Base-by-base conservation (phyloP, 331 rosid species). In the Spiraea crenata region DNA sequence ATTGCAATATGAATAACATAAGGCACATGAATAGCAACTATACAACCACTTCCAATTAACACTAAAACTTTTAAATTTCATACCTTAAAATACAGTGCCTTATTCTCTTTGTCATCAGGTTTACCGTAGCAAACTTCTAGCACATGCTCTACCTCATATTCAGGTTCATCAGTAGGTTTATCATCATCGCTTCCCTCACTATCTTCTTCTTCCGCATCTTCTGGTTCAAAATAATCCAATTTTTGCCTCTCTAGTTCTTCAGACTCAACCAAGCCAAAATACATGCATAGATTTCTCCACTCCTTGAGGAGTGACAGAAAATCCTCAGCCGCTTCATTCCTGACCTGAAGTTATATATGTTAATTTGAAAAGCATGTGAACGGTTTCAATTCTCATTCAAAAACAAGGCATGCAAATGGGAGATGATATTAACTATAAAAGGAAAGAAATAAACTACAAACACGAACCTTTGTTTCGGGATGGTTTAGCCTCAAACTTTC, bases 261-360 rank as follows among this genome's bases (percentile, higher is more conserved):
- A 35, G 72, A 67, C 74, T 76, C 50, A 2, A 77, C 48, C 59
- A 91, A 61, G 31, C 82, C 70, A 49, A 83, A 88, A 69, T 76
- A 85, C 7, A 63, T 34, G 15, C 97, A 91, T 1, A 91, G 71
- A 37, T 63, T 74, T 74, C 80, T 85, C 97, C 96, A 91, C 59
- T 83, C 89, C 70, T 73, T 80, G 49, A 91, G 14, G 64, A 91
- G 60, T 3, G 75, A 39, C 10, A 88, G 83, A 60, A 88, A 91
- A 63, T 82, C 83, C 38, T 91, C 92, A 0, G 97, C 92, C 0
- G 79, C 15, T 79, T 88, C 97, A 55, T 86, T 89, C 72, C 95
- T 79, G n/a, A 91, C 97, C 97, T 91, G 82, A 25, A 25, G 31
- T 45, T 45, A 45, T 45, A 45, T 50, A 63, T 41, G 51, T n/a